Base-by-base conservation (phyloP, 2,329 filamentous ascomycete genomes). In the Ophiostoma himal-ulmi region DNA sequence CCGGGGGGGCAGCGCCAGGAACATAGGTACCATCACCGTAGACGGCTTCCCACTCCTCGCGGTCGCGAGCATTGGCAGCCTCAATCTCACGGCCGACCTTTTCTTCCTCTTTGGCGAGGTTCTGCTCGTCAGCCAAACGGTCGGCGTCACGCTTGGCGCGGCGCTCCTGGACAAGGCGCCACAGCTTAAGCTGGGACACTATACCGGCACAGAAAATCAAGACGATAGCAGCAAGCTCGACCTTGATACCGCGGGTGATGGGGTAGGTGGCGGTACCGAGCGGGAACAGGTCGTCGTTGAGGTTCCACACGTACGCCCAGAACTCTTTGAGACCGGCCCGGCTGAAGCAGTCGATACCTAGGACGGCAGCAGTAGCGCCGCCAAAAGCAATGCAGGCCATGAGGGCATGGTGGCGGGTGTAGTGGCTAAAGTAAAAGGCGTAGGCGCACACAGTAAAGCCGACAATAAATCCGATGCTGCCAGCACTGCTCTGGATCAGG, bases 241-340 rank as follows among this genome's bases (percentile, higher is more conserved):
- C 94, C 54, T 88, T 88, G 70, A 97, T 95, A 2, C 92, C 92
- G 75, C 89, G 91, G 0, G 93, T 97, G 14, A 97, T 81, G 0
- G 94, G 94, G 77, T 96, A 98, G 0, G 91, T 93, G 67, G 84
- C 83, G 1, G 91, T 90, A 52, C 87, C 86, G 1, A 93, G 81
- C 0, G 94, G 94, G 76, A 98, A 98, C 0, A 93, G 82, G 68
- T 91, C 84, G 60, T 88, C 82, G 78, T 97, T 97, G 54, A 98
- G 80, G 65, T 82, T 82, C 94, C 94, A 98, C 52, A 96, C 84
- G 78, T 96, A 98, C 6, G 92, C 85, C 94, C 94, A 98, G 75
- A 97, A 97, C 78, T 98, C 94, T 78, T 97, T 97, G 75, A 96
- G 82, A 0, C 94, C 94, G n/a, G 93, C 93, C 73, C 88, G 84